Evolutionary conservation across 1,284 basidiomycete species (phyloP), one percentile per base, ranked within the genome.

Genomic region (Pseudozyma tsukubaensis): DNA sequence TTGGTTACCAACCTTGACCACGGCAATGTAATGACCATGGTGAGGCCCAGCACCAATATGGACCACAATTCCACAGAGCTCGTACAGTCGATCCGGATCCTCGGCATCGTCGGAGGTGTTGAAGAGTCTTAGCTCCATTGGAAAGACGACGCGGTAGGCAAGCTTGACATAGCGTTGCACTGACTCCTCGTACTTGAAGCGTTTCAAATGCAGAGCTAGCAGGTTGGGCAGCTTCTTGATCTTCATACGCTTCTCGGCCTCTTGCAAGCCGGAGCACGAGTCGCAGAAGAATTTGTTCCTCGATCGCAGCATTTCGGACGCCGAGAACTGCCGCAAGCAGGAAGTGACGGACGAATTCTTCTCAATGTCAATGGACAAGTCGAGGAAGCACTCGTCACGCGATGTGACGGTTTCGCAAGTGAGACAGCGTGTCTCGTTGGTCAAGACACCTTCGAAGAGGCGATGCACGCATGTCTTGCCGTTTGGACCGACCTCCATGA

Each of bases 241-340:
- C 86, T 97, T 97, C 94, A 98, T 98, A 75, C 95, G 89, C 87
- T 97, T 96, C 87, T 99, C 96, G 0, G 97, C 96, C 85, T 99
- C 97, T 85, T 98, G 95, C 24, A 98, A 86, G 54, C 94, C 94
- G 79, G 94, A 95, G 86, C 96, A 99, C 16, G 91, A 90, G 85
- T 99, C 97, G 85, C 96, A 99, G 85, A 94, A 97, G 85, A 98
- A 99, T 86, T 98, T 99, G 88, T 99, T 98, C 84, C 90, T 92
- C 82, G 95, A 93, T 79, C 94, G 95, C 18, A 99, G 89, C 94
- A 97, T 99, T 86, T 99, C 97, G 83, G 92, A 94, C 42, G 94
- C 94, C 79, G 94, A 96, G 85, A 99, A 99, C 84, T 96, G 93
- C 49, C 94, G 89, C 55, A 99, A 89, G 85, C 96, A 98, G 7